Base-by-base conservation (phyloP, 192 early-diverging fungal genomes). In the Phycomyces nitens region DNA sequence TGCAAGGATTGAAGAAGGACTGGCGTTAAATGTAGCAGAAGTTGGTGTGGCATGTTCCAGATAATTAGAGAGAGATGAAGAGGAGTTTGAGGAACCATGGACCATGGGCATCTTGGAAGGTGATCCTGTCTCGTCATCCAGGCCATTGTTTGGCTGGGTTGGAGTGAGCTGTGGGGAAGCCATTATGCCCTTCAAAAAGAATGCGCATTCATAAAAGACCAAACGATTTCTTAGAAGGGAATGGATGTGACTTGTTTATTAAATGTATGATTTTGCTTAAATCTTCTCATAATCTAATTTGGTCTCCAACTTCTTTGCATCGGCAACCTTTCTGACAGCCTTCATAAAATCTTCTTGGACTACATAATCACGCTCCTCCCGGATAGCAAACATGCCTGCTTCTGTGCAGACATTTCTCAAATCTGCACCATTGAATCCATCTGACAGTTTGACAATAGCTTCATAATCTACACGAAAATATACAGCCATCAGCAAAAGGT, bases 311-410 rank as follows among this genome's bases (percentile, higher is more conserved):
- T 98, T 98, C 88, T 99, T 99, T 43, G 92, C 88, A 58, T 98
- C 96, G 5, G 84, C 88, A 29, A 99, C 95, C 82, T 99, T 99
- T 64, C 97, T 88, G 39, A 97, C 97, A 20, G 97, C 97, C 82
- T 99, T 99, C 97, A 98, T 98, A 77, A 98, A 99, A 70, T 99
- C 97, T 66, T 97, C 96, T 74, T 99, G 96, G n/a, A 95, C 71
- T 24, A 90, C 86, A 77, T 96, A 98, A 73, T 99, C 97, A 49
- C 97, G 88, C 62, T 98, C 96, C 60, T 97, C 96, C 34, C 96
- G 93, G 66, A 99, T 98, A 24, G 97, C 97, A 89, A 98, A 98
- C 97, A 99, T 98, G 56, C 95, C 97, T 11, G 96, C 96, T 80
- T 99, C 97, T 20, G 97, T 99, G 75, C 97, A 99, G 40, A 99